Evolutionary conservation across 306 rosid species (phyloP).

Genomic region (Dalbergia cultrata): DNA sequence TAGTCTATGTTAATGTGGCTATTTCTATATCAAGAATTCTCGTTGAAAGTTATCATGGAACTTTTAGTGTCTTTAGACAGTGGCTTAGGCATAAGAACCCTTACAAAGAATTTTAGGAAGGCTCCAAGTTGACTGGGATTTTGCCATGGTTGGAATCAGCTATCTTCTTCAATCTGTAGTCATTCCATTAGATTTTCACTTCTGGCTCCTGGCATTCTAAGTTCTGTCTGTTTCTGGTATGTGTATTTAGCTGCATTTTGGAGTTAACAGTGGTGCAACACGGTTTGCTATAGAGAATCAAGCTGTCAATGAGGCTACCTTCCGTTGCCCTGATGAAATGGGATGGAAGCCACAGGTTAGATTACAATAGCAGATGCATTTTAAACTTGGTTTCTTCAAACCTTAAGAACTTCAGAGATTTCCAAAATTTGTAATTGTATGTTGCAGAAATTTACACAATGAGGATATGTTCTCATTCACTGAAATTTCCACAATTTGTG

Average conservation of each 20-base stretch:
- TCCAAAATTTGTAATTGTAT: conserved; percentile 28
- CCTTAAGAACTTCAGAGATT: conserved; percentile 29
- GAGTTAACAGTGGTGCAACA: conserved; percentile 95
- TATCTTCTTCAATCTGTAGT: conserved; percentile 19
- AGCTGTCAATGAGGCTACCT: conserved; percentile 94
- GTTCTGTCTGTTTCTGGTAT: conserved; percentile 31
- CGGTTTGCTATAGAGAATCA: conserved; percentile 90
- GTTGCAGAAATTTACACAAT: conserved; percentile 60
- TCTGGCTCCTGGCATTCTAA: conserved; percentile 8
- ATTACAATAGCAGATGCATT: conserved; percentile 18
- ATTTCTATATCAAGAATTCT: background rate
- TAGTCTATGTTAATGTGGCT: background rate
- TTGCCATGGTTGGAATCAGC: conserved; percentile 16
- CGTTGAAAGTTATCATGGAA: background rate
- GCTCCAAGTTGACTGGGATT: conserved; percentile 5
- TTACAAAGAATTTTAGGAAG: conserved; percentile 17
- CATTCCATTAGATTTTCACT: conserved; percentile 16
- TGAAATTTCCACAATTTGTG: conserved; percentile 41
- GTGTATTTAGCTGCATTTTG: conserved; percentile 82
- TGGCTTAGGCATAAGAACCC: background rate
- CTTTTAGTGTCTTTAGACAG: background rate
- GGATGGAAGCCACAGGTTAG: conserved; percentile 99
- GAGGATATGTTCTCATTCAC: background rate
- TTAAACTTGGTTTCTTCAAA: conserved; percentile 26
- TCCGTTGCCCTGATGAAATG: conserved; percentile 97